Percentiles rank a stretch among this genome's conserved stretches.
Evolutionary conservation across 768 basidiomycete genomes (phyloP).

Genomic region (Trametes elegans): DNA sequence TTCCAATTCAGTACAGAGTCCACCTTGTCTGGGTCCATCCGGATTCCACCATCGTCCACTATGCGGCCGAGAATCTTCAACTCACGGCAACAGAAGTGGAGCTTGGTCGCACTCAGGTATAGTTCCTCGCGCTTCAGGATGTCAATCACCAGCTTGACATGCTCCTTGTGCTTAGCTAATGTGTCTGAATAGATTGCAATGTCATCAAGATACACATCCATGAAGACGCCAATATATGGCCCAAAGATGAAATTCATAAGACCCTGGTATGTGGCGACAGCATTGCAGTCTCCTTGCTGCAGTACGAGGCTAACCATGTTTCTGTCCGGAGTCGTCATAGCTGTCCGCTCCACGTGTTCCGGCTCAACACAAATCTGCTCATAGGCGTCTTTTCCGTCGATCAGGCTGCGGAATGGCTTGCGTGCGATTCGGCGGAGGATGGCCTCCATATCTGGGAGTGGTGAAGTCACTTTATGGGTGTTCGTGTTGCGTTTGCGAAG

Average conservation of each 20-base stretch:
- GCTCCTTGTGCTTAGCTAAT: conserved; percentile 26
- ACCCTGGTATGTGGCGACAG: conserved; percentile 29
- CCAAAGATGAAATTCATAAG: conserved; percentile 31
- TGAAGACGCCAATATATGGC: conserved; percentile 27
- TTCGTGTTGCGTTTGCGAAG: conserved; percentile 23
- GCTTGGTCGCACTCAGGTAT: conserved; percentile 24
- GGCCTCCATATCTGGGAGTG: conserved; percentile 27
- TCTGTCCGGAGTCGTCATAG: conserved; percentile 30
- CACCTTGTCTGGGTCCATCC: conserved; percentile 45
- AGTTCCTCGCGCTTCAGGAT: conserved; percentile 14
- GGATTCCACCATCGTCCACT: conserved; percentile 38
- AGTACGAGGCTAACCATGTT: conserved; percentile 31
- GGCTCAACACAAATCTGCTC: conserved; percentile 29
- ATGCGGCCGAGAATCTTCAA: conserved; percentile 33
- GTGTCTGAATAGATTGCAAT: conserved; percentile 33
- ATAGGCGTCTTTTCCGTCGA: conserved; percentile 31
- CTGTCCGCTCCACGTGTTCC: conserved; percentile 22
- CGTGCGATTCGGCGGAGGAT: conserved; percentile 23
- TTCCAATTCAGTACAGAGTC: conserved; percentile 34
- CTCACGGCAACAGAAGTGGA: conserved; percentile 22
- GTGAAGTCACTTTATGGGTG: conserved; percentile 25
- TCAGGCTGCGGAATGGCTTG: conserved; percentile 15
- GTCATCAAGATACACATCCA: conserved; percentile 34
- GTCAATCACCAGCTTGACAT: conserved; percentile 19
- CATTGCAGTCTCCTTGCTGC: conserved; percentile 35